Base-by-base conservation (phyloP, 768 basidiomycete species). In the Trametes coccinea region DNA sequence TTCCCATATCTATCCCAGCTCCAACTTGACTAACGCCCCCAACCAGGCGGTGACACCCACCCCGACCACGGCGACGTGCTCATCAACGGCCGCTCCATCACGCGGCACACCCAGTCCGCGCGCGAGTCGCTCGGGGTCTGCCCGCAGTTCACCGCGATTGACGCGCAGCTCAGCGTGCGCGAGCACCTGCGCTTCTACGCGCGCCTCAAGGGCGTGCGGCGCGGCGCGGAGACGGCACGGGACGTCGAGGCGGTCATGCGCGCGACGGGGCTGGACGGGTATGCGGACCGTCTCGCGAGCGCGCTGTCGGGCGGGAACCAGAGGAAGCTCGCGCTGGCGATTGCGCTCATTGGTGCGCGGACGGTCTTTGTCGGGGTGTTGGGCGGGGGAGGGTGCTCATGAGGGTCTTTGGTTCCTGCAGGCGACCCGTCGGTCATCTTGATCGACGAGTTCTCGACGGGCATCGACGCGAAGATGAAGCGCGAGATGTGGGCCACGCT, bases 111-210 rank as follows among this genome's bases (percentile, higher is more conserved):
- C 0, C 82, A 82, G 22, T 78, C 72, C 4, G 88, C 91, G 39
- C 81, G 89, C 27, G 79, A 87, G 6, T 80, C 84, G 22, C 81
- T 93, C 5, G 91, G 91, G 2, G 88, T 93, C 51, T 93, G 90
- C 70, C 90, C 90, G 0, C 91, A 92, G 64, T 90, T 92, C 73
- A 91, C 90, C 1, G 90, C 91, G 1, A 91, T 92, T 63, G 91
- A 92, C 65, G 76, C 83, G 11, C 87, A 91, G 67, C 71, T 92
- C 41, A 91, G 88, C 5, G 90, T 92, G 27, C 81, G 88, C 46
- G 88, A 93, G 69, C 91, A 93, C 67, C 76, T 92, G 37, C 61
- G 79, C 60, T 78, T 92, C 9, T 91, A 90, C 55, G 90, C 88
- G 6, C 79, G 86, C 17, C 78, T 92, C 41, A 92, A 92, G 70